Evolutionary conservation across 768 basidiomycete genomes (phyloP).

Genomic region (Pleurotus djamor): DNA sequence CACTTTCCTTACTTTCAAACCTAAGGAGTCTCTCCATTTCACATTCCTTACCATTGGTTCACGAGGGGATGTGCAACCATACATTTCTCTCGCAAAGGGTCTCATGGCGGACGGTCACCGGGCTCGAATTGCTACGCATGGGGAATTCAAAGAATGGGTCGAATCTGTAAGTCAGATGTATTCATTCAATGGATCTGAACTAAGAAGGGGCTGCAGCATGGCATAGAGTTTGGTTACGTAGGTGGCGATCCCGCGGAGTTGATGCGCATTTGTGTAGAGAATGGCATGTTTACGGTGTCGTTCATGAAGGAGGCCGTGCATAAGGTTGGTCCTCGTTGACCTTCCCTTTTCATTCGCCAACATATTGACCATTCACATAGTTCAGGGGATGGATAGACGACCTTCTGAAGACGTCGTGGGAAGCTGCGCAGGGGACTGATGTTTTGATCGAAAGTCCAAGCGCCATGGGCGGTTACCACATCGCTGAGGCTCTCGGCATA

Average conservation of each 20-base stretch:
- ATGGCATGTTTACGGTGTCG: slow-evolving; percentile 95
- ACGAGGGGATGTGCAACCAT: slow-evolving; percentile 96
- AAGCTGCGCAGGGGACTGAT: slow-evolving; percentile 93
- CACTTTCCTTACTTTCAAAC: slow-evolving; percentile 96
- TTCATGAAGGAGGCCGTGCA: slow-evolving; percentile 89
- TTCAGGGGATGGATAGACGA: slow-evolving; percentile 99
- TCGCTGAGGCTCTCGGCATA: slow-evolving; percentile 90
- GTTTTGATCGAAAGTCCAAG: slow-evolving; percentile 93
- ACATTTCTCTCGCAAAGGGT: slow-evolving; percentile 93
- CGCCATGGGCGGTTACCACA: slow-evolving; percentile 97
- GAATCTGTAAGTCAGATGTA: slow-evolving; percentile 67
- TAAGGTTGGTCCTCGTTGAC: slow-evolving; percentile 52
- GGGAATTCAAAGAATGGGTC: slow-evolving; percentile 94
- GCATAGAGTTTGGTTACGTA: slow-evolving; percentile 93
- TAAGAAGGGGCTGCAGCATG: slow-evolving; percentile 52
- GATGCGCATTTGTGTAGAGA: slow-evolving; percentile 97
- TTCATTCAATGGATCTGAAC: slow-evolving; percentile 4
- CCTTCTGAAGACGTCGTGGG: slow-evolving; percentile 91
- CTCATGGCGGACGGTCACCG: slow-evolving; percentile 87
- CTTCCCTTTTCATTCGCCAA: not conserved
- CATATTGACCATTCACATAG: slow-evolving; percentile 32
- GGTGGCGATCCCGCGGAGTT: slow-evolving; percentile 98
- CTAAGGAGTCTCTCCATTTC: slow-evolving; percentile 78
- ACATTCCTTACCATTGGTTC: slow-evolving; percentile 97
- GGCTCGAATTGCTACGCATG: slow-evolving; percentile 91